These are phyloP conservation scores for Apiosordaria backusii DNA, from an alignment of 495 filamentous ascomycete genomes.

Conservation along the genomic window DNA sequence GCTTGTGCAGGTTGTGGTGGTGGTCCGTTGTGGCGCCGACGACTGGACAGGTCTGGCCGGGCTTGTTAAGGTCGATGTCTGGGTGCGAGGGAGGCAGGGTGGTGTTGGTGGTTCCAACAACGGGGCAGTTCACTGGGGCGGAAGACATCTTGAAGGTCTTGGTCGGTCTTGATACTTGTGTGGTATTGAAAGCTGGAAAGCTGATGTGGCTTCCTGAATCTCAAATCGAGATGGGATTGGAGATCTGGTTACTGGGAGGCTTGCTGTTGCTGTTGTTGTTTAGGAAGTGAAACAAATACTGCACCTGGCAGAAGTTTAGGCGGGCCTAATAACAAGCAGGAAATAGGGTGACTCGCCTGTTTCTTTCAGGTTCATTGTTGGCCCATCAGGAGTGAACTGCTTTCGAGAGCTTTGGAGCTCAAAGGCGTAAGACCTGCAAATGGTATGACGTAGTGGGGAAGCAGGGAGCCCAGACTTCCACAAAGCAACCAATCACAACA, in stretches of 20 bases:
- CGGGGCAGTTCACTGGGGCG: constrained; percentile 28
- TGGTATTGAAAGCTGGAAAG: neutral
- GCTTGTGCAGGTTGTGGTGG: constrained; percentile 43
- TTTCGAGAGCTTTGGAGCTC: neutral
- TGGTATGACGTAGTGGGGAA: constrained; percentile 9
- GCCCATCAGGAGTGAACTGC: neutral
- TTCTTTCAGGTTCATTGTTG: neutral
- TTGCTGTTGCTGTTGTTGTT: neutral
- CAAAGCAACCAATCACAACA: neutral
- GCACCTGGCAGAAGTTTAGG: neutral
- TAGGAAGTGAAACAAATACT: neutral
- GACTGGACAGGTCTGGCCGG: constrained; percentile 26
- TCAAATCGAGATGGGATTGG: neutral
- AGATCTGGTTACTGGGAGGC: neutral
- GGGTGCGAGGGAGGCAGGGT: constrained; percentile 8
- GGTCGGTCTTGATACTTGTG: neutral
- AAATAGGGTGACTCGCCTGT: neutral
- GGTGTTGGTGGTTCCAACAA: constrained; percentile 40
- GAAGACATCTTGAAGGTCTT: constrained; percentile 18
- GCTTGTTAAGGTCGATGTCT: constrained; percentile 10
- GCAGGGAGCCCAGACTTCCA: neutral
- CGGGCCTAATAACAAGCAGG: too few species aligned
- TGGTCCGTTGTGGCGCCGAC: constrained; percentile 47
- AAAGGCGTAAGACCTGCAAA: neutral
- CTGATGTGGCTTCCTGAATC: neutral